Evolutionary conservation across 176 grass and related monocot genomes (phyloP).

Genomic region (Eremochloa ophiuroides): DNA sequence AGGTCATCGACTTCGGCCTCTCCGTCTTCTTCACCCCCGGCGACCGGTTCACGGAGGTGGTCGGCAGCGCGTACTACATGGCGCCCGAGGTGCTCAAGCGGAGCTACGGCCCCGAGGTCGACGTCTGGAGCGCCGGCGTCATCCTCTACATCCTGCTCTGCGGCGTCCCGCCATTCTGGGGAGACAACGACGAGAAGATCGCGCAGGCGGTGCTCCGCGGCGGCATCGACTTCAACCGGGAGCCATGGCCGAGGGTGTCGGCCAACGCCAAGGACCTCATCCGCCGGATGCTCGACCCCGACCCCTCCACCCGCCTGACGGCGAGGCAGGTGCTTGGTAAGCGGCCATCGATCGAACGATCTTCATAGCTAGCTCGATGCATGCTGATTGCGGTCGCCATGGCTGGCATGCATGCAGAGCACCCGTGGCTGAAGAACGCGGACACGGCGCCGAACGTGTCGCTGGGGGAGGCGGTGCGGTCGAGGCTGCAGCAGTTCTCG

Average conservation of each 20-base stretch:
- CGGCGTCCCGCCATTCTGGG: conserved; percentile 77
- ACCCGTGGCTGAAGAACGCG: conserved; percentile 81
- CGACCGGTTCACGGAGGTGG: too few relatives aligned
- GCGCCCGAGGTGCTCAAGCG: too few relatives aligned
- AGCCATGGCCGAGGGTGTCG: conserved; percentile 73
- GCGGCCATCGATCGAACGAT: too few relatives aligned
- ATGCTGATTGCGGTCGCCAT: too few relatives aligned
- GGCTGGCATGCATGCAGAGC: conserved; percentile 31
- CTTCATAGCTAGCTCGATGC: too few relatives aligned
- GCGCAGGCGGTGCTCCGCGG: conserved; percentile 65
- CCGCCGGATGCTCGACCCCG: conserved; percentile 61
- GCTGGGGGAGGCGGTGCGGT: conserved; percentile 50
- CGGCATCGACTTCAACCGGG: conserved; percentile 52
- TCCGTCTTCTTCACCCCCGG: conserved; percentile 77
- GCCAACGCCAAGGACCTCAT: conserved; percentile 80
- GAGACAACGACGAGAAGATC: conserved; percentile 88
- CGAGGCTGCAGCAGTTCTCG: conserved; percentile 67
- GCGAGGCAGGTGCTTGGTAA: conserved; percentile 54
- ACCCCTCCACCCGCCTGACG: conserved; percentile 43
- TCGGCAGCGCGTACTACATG: too few relatives aligned
- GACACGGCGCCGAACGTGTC: conserved; percentile 56
- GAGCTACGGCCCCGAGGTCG: conserved; percentile 67
- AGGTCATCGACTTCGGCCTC: conserved; percentile 94
- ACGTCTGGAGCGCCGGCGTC: conserved; percentile 85
- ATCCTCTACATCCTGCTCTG: conserved; percentile 91